These are phyloP conservation scores for Penicillium sp. DNA, from an alignment of 2,329 filamentous ascomycete genomes.

Conservation along the genomic window DNA sequence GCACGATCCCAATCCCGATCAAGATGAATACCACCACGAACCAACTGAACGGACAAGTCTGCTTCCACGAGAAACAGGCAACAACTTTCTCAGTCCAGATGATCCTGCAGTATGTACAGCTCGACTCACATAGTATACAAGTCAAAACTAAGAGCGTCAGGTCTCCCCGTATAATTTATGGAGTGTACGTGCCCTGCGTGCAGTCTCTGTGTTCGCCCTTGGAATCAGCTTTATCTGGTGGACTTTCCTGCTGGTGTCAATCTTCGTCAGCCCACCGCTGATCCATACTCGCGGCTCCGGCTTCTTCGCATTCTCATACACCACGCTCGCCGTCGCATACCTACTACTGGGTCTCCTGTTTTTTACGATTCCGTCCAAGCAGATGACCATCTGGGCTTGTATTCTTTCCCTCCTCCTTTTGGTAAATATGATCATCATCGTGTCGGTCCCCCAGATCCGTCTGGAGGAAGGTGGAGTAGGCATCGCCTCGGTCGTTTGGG, in stretches of 20 bases:
- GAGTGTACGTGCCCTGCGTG: constrained; percentile 80
- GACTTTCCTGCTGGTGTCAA: constrained; percentile 82
- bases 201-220: constrained; percentile 76
- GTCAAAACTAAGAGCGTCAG: constrained; percentile 29
- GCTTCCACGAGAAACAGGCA: constrained; percentile 15
- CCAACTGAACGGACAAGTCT: constrained; percentile 34
- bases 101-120: constrained; percentile 25
- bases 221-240: constrained; percentile 86
- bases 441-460: constrained; percentile 73
- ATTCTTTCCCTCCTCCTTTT: constrained; percentile 70
- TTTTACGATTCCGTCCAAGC: constrained; percentile 81
- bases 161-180: constrained; percentile 93
- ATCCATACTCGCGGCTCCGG: constrained; percentile 87
- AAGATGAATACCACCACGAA: constrained; percentile 18
- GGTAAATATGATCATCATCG: constrained; percentile 77
- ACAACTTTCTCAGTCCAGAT: constrained; percentile 24
- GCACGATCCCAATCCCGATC: not conserved
- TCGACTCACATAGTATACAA: too few relatives aligned
- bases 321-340: constrained; percentile 75
- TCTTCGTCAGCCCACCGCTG: constrained; percentile 87
- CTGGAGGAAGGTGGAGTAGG: constrained; percentile 90
- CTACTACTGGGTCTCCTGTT: constrained; percentile 80
- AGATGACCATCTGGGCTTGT: constrained; percentile 73
- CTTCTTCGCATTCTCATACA: constrained; percentile 86
- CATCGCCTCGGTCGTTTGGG: constrained; percentile 83